Base-by-base conservation (phyloP, 106 monocot genomes). In the Xerophyta viscosa region DNA sequence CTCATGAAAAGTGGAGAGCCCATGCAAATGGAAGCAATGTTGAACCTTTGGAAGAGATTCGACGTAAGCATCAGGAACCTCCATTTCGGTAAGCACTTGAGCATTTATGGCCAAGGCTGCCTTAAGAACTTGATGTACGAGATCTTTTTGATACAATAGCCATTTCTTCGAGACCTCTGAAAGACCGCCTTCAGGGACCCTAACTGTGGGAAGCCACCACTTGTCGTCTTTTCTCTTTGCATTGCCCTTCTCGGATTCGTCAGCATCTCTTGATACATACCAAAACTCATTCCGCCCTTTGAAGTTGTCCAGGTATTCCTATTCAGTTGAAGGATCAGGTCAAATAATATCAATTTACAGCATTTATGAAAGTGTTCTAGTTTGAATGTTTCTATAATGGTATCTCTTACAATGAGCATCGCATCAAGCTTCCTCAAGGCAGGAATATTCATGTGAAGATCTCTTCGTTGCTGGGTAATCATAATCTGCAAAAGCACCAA, bases 341-440 rank as follows among this genome's bases (percentile, higher is more conserved):
- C 19, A n/a, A n/a, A n/a, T n/a, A n/a, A n/a, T n/a, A n/a, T n/a
- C n/a, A n/a, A n/a, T n/a, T n/a, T n/a, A n/a, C n/a, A n/a, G n/a
- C n/a, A n/a, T n/a, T n/a, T n/a, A n/a, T n/a, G n/a, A n/a, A n/a
- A n/a, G n/a, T n/a, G n/a, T n/a, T n/a, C n/a, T n/a, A n/a, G n/a
- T n/a, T n/a, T n/a, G n/a, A n/a, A n/a, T n/a, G n/a, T n/a, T n/a
- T n/a, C n/a, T n/a, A n/a, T n/a, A n/a, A n/a, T n/a, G n/a, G n/a
- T n/a, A n/a, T n/a, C n/a, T n/a, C 77, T 81, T 75, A 91, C 91
- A 26, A 81, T 60, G 24, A 91, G 81, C 85, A 91, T 91, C 8
- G 81, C 63, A 31, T 91, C 91, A 2, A 91, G 74, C 50, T 91
- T 91, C 24, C 74, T 63, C 54, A 91, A 48, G 5, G 81, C 91